These are phyloP conservation scores for Colletotrichum abscissum DNA, from an alignment of 2,329 filamentous ascomycete genomes.

Conservation along the genomic window DNA sequence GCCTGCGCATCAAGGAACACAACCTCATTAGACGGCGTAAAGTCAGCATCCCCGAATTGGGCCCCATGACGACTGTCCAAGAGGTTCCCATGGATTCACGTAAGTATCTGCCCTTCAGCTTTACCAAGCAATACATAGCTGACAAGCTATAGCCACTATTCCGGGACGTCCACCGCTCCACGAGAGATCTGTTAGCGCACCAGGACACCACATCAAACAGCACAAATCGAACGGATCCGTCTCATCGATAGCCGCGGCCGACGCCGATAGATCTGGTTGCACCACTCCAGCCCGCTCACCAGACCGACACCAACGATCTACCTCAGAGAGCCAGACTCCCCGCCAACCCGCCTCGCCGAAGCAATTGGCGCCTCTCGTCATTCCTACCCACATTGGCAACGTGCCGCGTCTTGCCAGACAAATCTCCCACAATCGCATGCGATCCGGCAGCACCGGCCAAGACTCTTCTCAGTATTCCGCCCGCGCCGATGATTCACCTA, in stretches of 20 bases:
- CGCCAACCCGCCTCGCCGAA: slow-evolving; percentile 60
- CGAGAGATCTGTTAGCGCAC: slow-evolving; percentile 73
- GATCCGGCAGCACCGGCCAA: slow-evolving; percentile 55
- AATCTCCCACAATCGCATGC: slow-evolving; percentile 57
- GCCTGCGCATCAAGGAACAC: slow-evolving; percentile 68
- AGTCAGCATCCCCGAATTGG: slow-evolving; percentile 72
- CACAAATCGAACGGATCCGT: slow-evolving; percentile 53
- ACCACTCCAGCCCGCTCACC: slow-evolving; percentile 14
- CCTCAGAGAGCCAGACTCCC: slow-evolving; percentile 29
- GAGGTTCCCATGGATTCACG: slow-evolving; percentile 77
- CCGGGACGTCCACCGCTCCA: slow-evolving; percentile 73
- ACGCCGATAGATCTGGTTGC: not conserved
- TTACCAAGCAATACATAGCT: not conserved
- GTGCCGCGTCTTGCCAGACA: slow-evolving; percentile 43
- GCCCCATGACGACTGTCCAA: slow-evolving; percentile 76
- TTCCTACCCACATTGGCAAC: slow-evolving; percentile 49
- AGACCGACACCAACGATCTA: slow-evolving; percentile 34
- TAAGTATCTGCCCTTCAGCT: slow-evolving; percentile 53
- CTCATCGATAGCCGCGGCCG: slow-evolving; percentile 42
- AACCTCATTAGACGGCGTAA: slow-evolving; percentile 70
- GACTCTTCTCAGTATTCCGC: slow-evolving; percentile 54
- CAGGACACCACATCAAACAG: slow-evolving; percentile 61
- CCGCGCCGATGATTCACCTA: slow-evolving; percentile 59
- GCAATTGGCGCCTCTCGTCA: slow-evolving; percentile 67
- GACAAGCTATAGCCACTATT: slow-evolving; percentile 67